Percentiles rank a stretch among this genome's conserved stretches.
phyloP scores from a whole-genome alignment of 306 rosid species.

The Lotus japonicus region DNA sequence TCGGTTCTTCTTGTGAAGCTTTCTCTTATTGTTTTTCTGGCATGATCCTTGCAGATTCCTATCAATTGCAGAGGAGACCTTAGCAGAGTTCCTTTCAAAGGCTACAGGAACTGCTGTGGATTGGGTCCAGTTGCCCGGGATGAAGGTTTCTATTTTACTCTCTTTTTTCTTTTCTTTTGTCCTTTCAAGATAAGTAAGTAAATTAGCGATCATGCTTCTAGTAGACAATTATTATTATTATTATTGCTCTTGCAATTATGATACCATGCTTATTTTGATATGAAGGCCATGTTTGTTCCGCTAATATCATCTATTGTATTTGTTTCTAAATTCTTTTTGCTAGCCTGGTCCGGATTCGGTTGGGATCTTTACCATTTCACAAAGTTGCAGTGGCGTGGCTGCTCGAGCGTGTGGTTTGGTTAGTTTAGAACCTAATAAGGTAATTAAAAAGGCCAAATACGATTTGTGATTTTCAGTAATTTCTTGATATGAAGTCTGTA shows the following conservation, averaged over 20 bases:
- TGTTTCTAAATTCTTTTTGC: background rate
- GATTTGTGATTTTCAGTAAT: background rate
- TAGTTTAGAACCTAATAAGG: constrained; percentile 91
- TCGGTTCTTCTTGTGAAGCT: background rate
- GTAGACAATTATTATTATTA: background rate
- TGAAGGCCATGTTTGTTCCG: background rate
- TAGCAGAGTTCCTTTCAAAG: constrained; percentile 99
- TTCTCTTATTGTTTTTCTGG: background rate
- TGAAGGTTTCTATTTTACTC: constrained; percentile 56
- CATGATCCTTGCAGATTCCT: constrained; percentile 67
- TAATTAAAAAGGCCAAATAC: background rate
- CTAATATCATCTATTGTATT: background rate
- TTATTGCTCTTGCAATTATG: background rate
- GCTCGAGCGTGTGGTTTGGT: constrained; percentile 99
- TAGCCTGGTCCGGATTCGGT: constrained; percentile 99
- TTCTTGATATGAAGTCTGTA: background rate
- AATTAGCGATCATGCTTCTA: background rate
- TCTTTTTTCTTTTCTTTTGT: background rate
- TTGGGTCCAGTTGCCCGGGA: constrained; percentile 99
- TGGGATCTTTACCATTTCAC: constrained; percentile 99
- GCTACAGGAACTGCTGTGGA: constrained; percentile 99
- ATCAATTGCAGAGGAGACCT: constrained; percentile 94
- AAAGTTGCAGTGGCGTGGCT: constrained; percentile 95
- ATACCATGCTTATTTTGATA: background rate
- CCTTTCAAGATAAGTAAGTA: background rate